Conservation (phyloP, 192 early-diverging fungal genomes). For the Spizellomyces sp. region DNA sequence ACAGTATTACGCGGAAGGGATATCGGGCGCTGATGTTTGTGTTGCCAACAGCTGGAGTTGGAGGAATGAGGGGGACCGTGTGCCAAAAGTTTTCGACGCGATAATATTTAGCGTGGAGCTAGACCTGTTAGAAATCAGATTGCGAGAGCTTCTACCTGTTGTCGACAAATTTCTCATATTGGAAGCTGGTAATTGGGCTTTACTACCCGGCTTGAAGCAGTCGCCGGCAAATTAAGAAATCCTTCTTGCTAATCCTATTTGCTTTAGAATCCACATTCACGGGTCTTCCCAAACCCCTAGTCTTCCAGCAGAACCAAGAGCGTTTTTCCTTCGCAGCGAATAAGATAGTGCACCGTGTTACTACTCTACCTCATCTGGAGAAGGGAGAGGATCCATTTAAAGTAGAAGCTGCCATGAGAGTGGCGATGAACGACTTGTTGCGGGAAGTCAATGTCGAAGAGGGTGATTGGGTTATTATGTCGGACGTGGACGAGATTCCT, state of each 20-base stretch:
- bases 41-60: conserved; percentile 53
- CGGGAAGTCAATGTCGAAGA: conserved; percentile 19
- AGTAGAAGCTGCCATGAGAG: conserved; percentile 48
- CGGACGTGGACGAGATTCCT: conserved; percentile 66
- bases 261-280: conserved; percentile 48
- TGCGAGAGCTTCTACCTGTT: conserved; percentile 56
- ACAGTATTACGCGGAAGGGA: conserved; percentile 49
- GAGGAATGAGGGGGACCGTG: not conserved
- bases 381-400: conserved; percentile 47
- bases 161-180: conserved; percentile 65
- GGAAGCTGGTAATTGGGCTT: conserved; percentile 43
- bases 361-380: conserved; percentile 30
- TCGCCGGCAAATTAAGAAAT: no score
- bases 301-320: conserved; percentile 45
- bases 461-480: conserved; percentile 55
- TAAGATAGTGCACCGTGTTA: conserved; percentile 52
- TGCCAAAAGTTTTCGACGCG: conserved; percentile 54
- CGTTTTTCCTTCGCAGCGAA: conserved; percentile 58
- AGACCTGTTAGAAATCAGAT: conserved; percentile 60
- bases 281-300: conserved; percentile 49
- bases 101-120: conserved; percentile 66
- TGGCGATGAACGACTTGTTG: conserved; percentile 47
- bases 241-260: no score
- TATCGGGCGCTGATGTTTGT: conserved; percentile 46
- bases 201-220: no score